Evolutionary conservation across 140 eudicot species (phyloP), one percentile per base, ranked within the genome.

Genomic region (Stevia rebaudiana): DNA sequence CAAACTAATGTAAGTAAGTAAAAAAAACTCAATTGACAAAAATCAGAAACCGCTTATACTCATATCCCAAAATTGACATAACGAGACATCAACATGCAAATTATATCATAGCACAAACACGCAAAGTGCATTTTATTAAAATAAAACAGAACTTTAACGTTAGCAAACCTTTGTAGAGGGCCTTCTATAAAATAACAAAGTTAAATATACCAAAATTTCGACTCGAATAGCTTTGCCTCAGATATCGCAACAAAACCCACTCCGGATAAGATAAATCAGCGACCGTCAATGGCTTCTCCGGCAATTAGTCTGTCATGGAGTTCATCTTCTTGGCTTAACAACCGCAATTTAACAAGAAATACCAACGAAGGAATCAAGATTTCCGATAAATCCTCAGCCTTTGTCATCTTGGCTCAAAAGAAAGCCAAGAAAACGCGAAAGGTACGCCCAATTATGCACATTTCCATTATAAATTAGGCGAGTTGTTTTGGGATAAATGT

Each of bases 391-490:
- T 8, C 72, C 55, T 73, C 89, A 66, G 11, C 36, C 39, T 79
- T 74, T 3, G 55, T 49, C 0, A 36, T 91, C 44, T 65, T 85
- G 6, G 95, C 92, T 67, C 95, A 88, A 66, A 91, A 88, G 76
- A 91, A 88, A 70, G 91, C 81, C 65, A 85, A 73, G 80, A 91
- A 91, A 74, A 43, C 75, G 4, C 74, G 96, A 74, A 88, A 83
- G 95, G 98, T 87, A 65, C 33, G 17, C 11, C 30, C 33, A 31
- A 35, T 69, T 55, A 64, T 36, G 46, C 69, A 37, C 67, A 76
- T 76, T 63, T 76, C 13, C 33, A 40, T 63, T 22, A 13, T 51
- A 11, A 13, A 10, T 47, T 31, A 4, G 33, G 55, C 3, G 13
- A 9, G 47, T 58, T 67, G 17, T 39, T n/a, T 57, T 24, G 31